Base-by-base conservation (phyloP, 371 early-diverging fungal genomes). In the Mucor velutinosus region DNA sequence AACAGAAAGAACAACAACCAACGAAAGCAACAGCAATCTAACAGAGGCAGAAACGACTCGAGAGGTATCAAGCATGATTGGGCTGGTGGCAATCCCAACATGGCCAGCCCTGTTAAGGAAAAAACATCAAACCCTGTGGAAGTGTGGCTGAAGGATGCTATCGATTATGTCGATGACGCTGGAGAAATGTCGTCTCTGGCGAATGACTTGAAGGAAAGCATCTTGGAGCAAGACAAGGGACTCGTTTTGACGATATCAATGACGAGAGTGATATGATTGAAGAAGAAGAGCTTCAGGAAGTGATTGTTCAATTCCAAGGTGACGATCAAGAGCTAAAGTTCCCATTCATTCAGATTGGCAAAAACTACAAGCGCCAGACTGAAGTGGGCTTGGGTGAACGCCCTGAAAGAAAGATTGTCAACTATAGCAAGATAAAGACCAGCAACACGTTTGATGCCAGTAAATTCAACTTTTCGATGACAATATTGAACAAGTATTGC, bases 211-310 rank as follows among this genome's bases (percentile, higher is more conserved):
- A 77, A 72, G 39, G 75, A 78, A 51, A 66, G 64, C 14, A 25
- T 78, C 4, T 56, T 81, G 21, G 78, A 81, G 14, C 69, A 74
- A 61, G 64, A 75, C 27, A 73, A 79, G 57, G 84, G 81, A 0
- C 21, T 69, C 0, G 45, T 75, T 78, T 78, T 60, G 76, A 76
- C 8, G 72, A 82, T 3, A 74, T 71, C 29, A 71, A 69, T 10
- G 84, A 86, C 25, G 79, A 85, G 23, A 67, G 76, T 0, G 80
- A 81, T 4, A 65, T 82, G 35, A 77, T 85, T 37, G 89, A 87
- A 59, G 86, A 87, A 57, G 89, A 89, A 17, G 83, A 86, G 29
- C 32, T 86, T 0, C 58, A 78, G 25, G 87, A 85, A 7, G 71
- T 81, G 2, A 71, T 71, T 4, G 76, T 73, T n/a, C 84, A 82